Evolutionary conservation across 2,329 filamentous ascomycete species (phyloP), one percentile per base, ranked within the genome.

Genomic region (Cercospora nicotianae): DNA sequence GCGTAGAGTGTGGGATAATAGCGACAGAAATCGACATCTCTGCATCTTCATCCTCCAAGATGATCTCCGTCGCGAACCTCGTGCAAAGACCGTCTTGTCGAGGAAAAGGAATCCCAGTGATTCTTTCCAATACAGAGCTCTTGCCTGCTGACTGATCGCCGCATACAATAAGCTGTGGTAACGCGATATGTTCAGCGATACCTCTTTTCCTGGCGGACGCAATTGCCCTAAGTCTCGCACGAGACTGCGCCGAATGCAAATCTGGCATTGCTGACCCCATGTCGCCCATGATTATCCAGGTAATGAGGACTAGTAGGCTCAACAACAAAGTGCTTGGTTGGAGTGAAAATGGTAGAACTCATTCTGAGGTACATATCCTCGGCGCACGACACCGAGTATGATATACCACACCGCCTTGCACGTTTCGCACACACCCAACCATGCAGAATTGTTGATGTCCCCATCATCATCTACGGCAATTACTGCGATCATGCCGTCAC

Each of bases 61-160:
- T 68, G 36, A 76, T 66, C 63, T 76, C 68, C 8, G 75, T 76
- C 10, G 72, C 73, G 65, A 75, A 75, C 0, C 85, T 80, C 0
- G 87, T 89, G 73, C 86, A 89, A 0, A 86, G 67, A 26, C 79
- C 83, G 18, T 82, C 82, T 10, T 87, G 84, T 5, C 83, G 79
- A 0, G 86, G 85, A 45, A 90, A 88, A 0, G 82, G 81, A 63
- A 70, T 71, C 12, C 84, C 82, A 0, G 87, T 86, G 36, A 90
- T 85, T 1, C 87, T 88, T 69, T 89, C 85, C 0, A 90, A 81
- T 0, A 89, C 86, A 0, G 86, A 89, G 13, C 84, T 87, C 73
- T 90, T 90, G 3, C 87, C 87, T 0, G 83, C 83, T 0, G 85
- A 88, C 67, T 87, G 86, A 57, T 87, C 85, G 7, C 88, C 87